Base-by-base conservation (phyloP, 306 rosid genomes). In the Psophocarpus tetragonolobus region DNA sequence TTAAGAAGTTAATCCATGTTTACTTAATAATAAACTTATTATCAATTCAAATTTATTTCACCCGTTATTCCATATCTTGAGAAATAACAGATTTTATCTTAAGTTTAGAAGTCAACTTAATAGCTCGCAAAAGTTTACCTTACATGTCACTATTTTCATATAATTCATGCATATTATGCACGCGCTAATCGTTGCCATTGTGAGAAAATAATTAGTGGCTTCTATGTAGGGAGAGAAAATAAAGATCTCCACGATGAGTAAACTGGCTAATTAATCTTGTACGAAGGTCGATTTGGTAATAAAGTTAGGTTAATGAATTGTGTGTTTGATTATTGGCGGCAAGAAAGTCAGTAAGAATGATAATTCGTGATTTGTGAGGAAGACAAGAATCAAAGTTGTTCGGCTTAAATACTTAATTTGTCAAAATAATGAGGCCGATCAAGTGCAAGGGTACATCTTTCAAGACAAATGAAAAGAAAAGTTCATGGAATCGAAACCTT, bases 401-500 rank as follows among this genome's bases (percentile, higher is more conserved):
- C 13, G 66, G 66, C 29, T 54, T 4, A 61, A 24, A 3, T 15
- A 61, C 13, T 15, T 15, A 61, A 5, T 15, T 5, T 32, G 70
- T 64, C 18, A 64, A 64, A 36, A 36, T 35, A 63, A 63, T 10
- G 47, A 18, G 35, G 48, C 70, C 4, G 47, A 35, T 63, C 15
- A 63, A 63, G 9, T 18, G 18, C 9, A 33, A 33, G 14, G 3
- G 20, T 8, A 33, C n/a, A n/a, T n/a, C n/a, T n/a, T n/a, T 60
- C 17, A 26, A 42, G 39, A 24, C 1, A 26, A 4, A 44, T 6
- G 1, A 1, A 68, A 26, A 42, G 58, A 68, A 45, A 24, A 45
- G 24, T 68, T 45, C 3, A 11, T 18, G 63, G 75, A 70, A 50
- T 70, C 61, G 45, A 48, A 45, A 68, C 26, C 75, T 29, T 48